Conservation (phyloP, 73 alveolate genomes). For the Paramecium tetraurelia region DNA sequence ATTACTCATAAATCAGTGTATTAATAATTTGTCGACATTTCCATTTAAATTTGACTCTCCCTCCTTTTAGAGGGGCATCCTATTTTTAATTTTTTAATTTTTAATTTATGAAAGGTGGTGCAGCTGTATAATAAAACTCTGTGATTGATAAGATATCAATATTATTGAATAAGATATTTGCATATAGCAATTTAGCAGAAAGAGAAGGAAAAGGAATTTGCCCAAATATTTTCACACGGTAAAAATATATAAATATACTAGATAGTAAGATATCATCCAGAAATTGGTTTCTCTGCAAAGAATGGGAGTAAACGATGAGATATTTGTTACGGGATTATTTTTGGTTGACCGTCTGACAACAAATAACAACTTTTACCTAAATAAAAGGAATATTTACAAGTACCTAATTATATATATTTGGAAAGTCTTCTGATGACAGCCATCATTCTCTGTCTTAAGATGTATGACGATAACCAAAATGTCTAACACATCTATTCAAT, state of each 20-base stretch:
- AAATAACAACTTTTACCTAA: not conserved
- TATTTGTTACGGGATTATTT: not conserved
- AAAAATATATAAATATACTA: not conserved
- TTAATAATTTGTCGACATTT: too few species aligned
- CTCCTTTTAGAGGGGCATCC: not conserved
- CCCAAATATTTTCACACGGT: not conserved
- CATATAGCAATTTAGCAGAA: not conserved
- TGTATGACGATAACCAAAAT: not conserved
- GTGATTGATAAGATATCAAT: not conserved
- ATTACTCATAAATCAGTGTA: not conserved
- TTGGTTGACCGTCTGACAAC: not conserved
- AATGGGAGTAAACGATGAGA: not conserved
- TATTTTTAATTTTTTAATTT: not conserved
- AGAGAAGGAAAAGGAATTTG: not conserved
- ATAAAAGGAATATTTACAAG: not conserved
- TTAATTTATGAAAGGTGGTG: not conserved
- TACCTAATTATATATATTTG: not conserved
- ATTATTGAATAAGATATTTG: not conserved
- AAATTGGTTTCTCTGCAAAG: not conserved
- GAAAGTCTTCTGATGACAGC: not conserved
- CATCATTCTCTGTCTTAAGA: not conserved
- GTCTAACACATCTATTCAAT: not conserved
- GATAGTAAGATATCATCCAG: not conserved
- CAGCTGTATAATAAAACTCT: not conserved
- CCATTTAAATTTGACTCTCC: not conserved